These are phyloP conservation scores for Eudorina sp. DNA, from an alignment of 139 green algal genomes.

Conservation along the genomic window DNA sequence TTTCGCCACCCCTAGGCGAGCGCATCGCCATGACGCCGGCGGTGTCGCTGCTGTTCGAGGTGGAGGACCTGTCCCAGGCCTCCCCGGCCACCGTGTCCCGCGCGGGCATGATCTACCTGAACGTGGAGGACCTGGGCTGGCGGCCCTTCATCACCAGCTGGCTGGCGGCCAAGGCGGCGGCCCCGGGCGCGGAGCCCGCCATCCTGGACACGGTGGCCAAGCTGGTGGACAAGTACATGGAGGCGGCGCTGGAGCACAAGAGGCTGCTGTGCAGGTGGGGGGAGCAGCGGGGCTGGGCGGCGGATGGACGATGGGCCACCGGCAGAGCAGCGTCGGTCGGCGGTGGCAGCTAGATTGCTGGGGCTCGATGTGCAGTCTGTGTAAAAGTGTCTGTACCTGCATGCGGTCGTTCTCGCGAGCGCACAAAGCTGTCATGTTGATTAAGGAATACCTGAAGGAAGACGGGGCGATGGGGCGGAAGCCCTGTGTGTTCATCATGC, in stretches of 20 bases:
- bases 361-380: too few relatives aligned
- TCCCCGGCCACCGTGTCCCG: constrained; percentile 80
- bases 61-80: constrained; percentile 85
- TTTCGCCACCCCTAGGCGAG: constrained; percentile 64
- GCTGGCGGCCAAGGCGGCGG: constrained; percentile 65
- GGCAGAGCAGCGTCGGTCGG: too few relatives aligned
- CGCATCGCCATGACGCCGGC: constrained; percentile 82
- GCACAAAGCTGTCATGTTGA: too few relatives aligned
- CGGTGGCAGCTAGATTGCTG: too few relatives aligned
- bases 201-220: constrained; percentile 65
- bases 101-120: constrained; percentile 91
- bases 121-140: constrained; percentile 88
- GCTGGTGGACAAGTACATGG: constrained; percentile 86
- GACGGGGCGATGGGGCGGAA: too few relatives aligned
- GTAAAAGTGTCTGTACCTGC: too few relatives aligned
- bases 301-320: too few relatives aligned
- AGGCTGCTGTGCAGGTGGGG: constrained; percentile 68
- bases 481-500: too few relatives aligned
- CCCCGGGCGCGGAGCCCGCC: constrained; percentile 37
- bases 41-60: constrained; percentile 89
- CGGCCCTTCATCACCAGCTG: constrained; percentile 80
- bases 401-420: too few relatives aligned
- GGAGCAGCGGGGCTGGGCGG: background rate
- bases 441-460: too few relatives aligned
- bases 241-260: constrained; percentile 77